These are phyloP conservation scores for Fusarium avenaceum DNA, from an alignment of 2,329 filamentous ascomycete species.

Conservation along the genomic window DNA sequence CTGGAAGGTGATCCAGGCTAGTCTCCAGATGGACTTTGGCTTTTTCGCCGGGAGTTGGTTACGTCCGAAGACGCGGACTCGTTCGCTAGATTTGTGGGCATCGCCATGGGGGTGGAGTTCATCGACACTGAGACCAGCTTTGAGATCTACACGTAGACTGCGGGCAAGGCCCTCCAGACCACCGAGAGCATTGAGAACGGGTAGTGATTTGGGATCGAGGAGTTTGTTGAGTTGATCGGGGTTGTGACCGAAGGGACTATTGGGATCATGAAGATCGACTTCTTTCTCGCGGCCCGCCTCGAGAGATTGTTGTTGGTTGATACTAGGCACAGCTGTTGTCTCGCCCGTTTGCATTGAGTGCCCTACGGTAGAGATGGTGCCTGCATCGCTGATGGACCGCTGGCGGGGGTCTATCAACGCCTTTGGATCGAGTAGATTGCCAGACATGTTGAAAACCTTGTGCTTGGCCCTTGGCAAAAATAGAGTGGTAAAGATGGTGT, in stretches of 20 bases:
- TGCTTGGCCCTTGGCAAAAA: conserved; percentile 4
- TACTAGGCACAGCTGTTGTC: conserved; percentile 33
- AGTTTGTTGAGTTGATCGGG: conserved; percentile 17
- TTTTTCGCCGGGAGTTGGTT: conserved; percentile 26
- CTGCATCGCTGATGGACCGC: conserved; percentile 33
- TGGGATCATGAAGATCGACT: not conserved
- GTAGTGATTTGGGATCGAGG: conserved; percentile 24
- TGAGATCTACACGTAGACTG: conserved; percentile 21
- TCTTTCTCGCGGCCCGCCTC: conserved; percentile 10
- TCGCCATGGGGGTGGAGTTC: conserved; percentile 1
- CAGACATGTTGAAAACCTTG: conserved; percentile 31
- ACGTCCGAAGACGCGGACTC: conserved; percentile 14
- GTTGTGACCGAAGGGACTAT: conserved; percentile 12
- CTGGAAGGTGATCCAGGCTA: conserved; percentile 29
- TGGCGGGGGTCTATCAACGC: conserved; percentile 33
- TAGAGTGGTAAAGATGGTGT: not conserved
- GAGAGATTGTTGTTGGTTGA: conserved; percentile 14
- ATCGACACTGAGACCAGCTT: conserved; percentile 29
- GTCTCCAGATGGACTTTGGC: conserved; percentile 26
- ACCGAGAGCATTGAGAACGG: conserved; percentile 12
- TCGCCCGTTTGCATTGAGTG: conserved; percentile 2
- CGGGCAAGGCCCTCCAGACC: conserved; percentile 15
- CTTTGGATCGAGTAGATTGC: conserved; percentile 37
- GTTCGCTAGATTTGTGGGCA: not conserved
- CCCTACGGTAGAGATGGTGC: conserved; percentile 16